Evolutionary conservation across 768 basidiomycete genomes (phyloP), one percentile per base, ranked within the genome.

Genomic region (Boletus sp.): DNA sequence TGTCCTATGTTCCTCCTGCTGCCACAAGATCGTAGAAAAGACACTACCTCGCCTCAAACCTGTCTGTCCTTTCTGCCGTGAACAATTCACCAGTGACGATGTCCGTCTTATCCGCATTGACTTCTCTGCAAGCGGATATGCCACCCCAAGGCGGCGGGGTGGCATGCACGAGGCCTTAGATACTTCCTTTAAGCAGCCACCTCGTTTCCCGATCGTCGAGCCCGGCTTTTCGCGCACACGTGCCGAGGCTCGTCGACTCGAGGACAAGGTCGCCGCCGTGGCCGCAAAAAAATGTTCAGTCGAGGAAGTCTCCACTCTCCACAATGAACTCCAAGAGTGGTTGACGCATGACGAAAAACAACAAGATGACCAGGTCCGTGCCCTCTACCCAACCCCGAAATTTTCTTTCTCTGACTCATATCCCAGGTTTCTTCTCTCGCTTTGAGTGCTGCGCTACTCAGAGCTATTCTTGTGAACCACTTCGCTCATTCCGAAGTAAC

Each of bases 231-330:
- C 73, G 68, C 78, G 58, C 73, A 78, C 69, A 55, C 78, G 66
- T 70, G 82, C 65, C 63, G 84, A 88, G 58, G 85, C 83, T 55
- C 85, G 85, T 39, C 76, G 82, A 60, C 78, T 92, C 55, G 90
- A 92, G 73, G 83, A 84, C 74, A 90, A 84, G 73, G 89, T 92
- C 55, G 85, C 85, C 55, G 82, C 80, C 65, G 85, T 91, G 64
- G 90, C 90, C 35, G 82, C 83, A 14, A 89, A 89, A 83, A 91
- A 89, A 80, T 90, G 88, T 75, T 90, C 89, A 39, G 90, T 92
- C 58, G 90, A 92, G 71, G 90, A 92, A 76, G 88, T 92, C 50
- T 82, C 84, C 50, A 76, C 80, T 57, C 81, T 92, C 61, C 87
- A 90, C 74, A 82, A 84, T 67, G 90, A 92, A 75, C 79, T 92